A percentile compares a stretch with the other conserved stretches of the same genome.
phyloP scores from a whole-genome alignment of 179 eudicot genomes.

The Beta lomatogona region DNA sequence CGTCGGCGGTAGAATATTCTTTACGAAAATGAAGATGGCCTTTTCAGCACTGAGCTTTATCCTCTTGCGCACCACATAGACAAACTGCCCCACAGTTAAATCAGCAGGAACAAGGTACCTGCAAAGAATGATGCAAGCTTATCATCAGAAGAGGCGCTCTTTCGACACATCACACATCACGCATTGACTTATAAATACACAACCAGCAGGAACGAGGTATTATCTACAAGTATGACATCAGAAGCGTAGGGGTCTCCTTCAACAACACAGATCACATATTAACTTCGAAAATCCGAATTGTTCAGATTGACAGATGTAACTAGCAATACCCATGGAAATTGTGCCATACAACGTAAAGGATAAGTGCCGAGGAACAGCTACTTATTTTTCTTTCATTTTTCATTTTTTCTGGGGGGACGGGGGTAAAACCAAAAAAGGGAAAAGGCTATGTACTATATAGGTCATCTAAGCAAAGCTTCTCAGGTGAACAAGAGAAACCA shows the following conservation, averaged over 20 bases:
- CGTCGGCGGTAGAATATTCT: slow-evolving; percentile 49
- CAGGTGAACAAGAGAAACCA: neutral
- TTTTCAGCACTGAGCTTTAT: slow-evolving; percentile 49
- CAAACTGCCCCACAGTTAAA: slow-evolving; percentile 51
- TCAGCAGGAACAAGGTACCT: slow-evolving; percentile 58
- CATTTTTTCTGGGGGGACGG: too few species aligned
- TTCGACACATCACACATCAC: neutral
- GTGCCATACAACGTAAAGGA: neutral
- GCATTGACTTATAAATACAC: neutral
- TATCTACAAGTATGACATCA: neutral
- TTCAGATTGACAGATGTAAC: neutral
- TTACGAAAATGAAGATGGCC: slow-evolving; percentile 50
- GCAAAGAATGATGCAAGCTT: slow-evolving; percentile 13
- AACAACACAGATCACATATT: neutral
- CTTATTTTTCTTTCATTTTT: neutral
- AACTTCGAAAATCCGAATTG: neutral
- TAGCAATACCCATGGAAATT: neutral
- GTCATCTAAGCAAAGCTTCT: neutral
- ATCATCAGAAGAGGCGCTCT: neutral
- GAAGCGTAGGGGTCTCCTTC: neutral
- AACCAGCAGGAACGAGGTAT: neutral
- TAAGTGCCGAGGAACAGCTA: neutral
- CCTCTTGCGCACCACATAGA: slow-evolving; percentile 51
- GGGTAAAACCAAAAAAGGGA: neutral
- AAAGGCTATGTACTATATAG: neutral